Evolutionary conservation across 257 asterid species (phyloP).

Genomic region (Nicotiana undulata): DNA sequence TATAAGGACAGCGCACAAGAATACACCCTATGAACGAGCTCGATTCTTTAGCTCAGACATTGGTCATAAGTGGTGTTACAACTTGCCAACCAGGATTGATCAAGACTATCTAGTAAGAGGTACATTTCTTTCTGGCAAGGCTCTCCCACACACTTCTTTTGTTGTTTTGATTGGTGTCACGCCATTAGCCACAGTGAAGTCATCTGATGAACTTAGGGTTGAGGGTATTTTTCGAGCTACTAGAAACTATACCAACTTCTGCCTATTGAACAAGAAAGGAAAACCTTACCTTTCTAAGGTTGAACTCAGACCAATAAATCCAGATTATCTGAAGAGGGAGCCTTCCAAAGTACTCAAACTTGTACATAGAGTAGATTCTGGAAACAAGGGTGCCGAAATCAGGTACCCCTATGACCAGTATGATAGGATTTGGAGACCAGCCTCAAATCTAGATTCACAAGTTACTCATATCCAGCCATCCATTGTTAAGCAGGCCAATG

Average conservation of each 20-base stretch:
- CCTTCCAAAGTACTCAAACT: constrained; percentile 33
- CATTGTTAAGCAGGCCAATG: constrained; percentile 13
- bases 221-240: constrained; percentile 47
- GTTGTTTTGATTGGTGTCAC: constrained; percentile 36
- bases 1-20: constrained; percentile 16
- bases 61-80: constrained; percentile 45
- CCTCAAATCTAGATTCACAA: constrained; percentile 20
- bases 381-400: constrained; percentile 27
- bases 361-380: constrained; percentile 40
- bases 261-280: constrained; percentile 36
- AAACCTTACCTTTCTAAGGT: constrained; percentile 39
- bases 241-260: constrained; percentile 35
- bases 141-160: constrained; percentile 21
- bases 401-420: constrained; percentile 41
- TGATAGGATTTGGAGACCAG: constrained; percentile 47
- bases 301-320: constrained; percentile 35
- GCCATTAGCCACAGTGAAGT: constrained; percentile 29
- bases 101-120: constrained; percentile 43
- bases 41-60: constrained; percentile 29
- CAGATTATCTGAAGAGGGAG: constrained; percentile 27
- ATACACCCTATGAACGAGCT: constrained; percentile 21
- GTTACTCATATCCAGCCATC: constrained; percentile 14
- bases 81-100: constrained; percentile 30
- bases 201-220: constrained; percentile 7
- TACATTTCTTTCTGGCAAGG: constrained; percentile 31